Base-by-base conservation (phyloP, 208 protist genomes). In the Trypanosoma caninum region DNA sequence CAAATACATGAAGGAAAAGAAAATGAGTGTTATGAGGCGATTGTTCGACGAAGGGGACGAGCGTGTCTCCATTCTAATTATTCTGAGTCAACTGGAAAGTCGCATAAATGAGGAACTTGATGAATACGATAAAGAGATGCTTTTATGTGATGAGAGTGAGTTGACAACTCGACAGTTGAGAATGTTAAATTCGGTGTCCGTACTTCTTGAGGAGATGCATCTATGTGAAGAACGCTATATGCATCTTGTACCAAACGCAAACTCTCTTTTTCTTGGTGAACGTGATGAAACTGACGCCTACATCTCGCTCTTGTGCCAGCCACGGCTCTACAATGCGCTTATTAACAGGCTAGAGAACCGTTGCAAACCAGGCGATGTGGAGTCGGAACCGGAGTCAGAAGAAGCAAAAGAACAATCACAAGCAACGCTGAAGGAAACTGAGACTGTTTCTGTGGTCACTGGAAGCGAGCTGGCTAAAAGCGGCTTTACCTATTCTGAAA, bases 191-290 rank as follows among this genome's bases (percentile, higher is more conserved):
- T 37, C 20, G 0, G 84, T 89, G 14, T 67, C 78, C 27, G 65
- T 91, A 10, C 55, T 96, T 20, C 56, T 96, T 37, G 89, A 96
- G 61, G 89, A 96, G 65, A 93, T 93, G 74, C 86, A 93, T 65
- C 71, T 88, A 44, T 92, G 82, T 61, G 82, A 88, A 47, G 41
- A 72, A 18, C 68, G 74, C 22, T 95, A 95, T 55, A 60, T 83
- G 7, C 80, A 81, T 18, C 74, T 95, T 2, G 71, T 91, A 16
- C 78, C 71, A 1, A 44, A 42, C n/a, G 31, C 38, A 2, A 25
- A 47, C 18, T 3, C 37, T 47, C n/a, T 61, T 0, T 22, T 30
- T 18, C 66, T 71, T 48, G 84, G 89, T 46, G 77, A 87, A 1
- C 58, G 59, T 2, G 88, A 95, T 55, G 88, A 91, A 51, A 92